A percentile compares a stretch with the other conserved stretches of the same genome.
These are phyloP conservation scores for Rhytidiadelphus loreus DNA, from an alignment of 225 moss, liverwort and hornwort genomes.

Conservation along the genomic window DNA sequence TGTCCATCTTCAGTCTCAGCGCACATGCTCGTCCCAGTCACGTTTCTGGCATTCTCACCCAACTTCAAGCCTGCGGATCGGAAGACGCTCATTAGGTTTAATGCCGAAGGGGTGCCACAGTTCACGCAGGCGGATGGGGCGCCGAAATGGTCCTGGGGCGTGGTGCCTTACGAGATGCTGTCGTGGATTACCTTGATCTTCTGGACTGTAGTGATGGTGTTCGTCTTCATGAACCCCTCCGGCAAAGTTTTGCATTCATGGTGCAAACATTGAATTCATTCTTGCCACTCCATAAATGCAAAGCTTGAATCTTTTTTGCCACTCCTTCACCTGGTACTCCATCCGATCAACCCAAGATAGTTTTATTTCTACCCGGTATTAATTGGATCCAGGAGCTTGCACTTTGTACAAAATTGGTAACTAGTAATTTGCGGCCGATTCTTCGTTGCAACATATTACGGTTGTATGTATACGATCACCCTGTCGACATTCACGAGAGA, in stretches of 20 bases:
- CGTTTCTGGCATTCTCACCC: neutral
- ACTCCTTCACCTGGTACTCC: neutral
- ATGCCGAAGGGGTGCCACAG: neutral
- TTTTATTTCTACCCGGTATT: neutral
- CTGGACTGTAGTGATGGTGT: neutral
- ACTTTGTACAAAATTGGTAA: neutral
- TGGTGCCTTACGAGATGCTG: neutral
- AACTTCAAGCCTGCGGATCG: conserved; percentile 5
- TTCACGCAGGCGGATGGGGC: neutral
- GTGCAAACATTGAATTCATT: neutral
- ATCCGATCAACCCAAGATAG: neutral
- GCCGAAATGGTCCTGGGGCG: neutral
- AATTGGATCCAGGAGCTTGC: neutral
- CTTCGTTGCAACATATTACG: neutral
- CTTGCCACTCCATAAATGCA: neutral
- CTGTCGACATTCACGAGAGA: neutral
- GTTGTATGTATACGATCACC: neutral
- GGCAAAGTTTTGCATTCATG: neutral
- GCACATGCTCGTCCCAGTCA: neutral
- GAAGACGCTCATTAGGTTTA: neutral
- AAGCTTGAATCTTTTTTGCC: neutral
- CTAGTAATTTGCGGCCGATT: neutral
- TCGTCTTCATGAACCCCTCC: neutral
- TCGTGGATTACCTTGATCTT: neutral
- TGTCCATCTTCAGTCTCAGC: neutral